Evolutionary conservation across 768 basidiomycete genomes (phyloP).

Genomic region (Coprinopsis strossmayeri): DNA sequence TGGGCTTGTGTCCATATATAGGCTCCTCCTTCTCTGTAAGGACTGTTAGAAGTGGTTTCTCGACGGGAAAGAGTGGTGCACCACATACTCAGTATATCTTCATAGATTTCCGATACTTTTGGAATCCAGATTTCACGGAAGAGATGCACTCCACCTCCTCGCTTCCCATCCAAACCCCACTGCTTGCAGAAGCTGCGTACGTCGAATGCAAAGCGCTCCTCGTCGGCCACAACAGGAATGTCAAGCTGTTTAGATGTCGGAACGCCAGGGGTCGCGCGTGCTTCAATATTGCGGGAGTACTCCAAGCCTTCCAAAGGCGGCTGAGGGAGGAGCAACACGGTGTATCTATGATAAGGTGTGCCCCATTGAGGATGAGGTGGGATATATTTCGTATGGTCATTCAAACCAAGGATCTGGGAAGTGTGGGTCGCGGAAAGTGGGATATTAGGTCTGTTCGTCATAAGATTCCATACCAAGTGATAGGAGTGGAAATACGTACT

Average conservation of each 20-base stretch:
- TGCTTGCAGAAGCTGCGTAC: slow-evolving; percentile 54
- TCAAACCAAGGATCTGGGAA: slow-evolving; percentile 32
- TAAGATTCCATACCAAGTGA: slow-evolving; percentile 8
- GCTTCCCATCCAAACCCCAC: slow-evolving; percentile 45
- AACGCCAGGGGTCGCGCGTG: slow-evolving; percentile 23
- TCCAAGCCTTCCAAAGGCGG: slow-evolving; percentile 25
- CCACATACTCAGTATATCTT: slow-evolving; percentile 58
- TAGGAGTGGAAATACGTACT: slow-evolving; percentile 40
- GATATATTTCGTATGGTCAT: slow-evolving; percentile 67
- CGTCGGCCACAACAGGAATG: slow-evolving; percentile 39
- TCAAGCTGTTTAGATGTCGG: slow-evolving; percentile 32
- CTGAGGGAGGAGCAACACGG: slow-evolving; percentile 70
- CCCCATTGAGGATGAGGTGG: slow-evolving; percentile 91
- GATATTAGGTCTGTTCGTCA: slow-evolving; percentile 64
- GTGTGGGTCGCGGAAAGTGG: slow-evolving; percentile 56
- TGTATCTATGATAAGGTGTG: slow-evolving; percentile 88
- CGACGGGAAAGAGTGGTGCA: slow-evolving; percentile 11
- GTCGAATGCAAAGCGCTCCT: slow-evolving; percentile 55
- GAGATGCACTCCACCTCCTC: slow-evolving; percentile 75
- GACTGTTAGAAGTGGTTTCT: too few relatives aligned
- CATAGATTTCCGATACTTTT: slow-evolving; percentile 57
- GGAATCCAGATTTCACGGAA: slow-evolving; percentile 76
- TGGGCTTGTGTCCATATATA: slow-evolving; percentile 46
- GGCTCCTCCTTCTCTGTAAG: slow-evolving; percentile 42
- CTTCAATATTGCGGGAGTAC: slow-evolving; percentile 29